Evolutionary conservation across 140 eudicot genomes (phyloP), one percentile per base, ranked within the genome.

Genomic region (Anethum foeniculum): DNA sequence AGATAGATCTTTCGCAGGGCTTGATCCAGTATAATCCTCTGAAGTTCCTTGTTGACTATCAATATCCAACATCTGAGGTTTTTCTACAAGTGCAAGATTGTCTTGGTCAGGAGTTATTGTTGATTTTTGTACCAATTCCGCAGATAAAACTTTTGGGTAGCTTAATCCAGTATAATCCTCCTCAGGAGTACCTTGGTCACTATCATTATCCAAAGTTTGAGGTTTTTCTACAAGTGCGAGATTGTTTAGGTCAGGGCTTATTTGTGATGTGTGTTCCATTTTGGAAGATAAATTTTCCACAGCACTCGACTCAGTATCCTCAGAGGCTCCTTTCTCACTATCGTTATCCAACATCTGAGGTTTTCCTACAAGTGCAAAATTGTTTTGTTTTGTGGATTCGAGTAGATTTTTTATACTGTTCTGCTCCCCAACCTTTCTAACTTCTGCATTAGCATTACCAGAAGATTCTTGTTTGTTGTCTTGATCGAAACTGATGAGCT

Each of bases 221-320:
- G 93, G 95, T 86, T 87, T 88, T 71, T 83, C 82, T 43, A 87
- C 48, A 43, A 90, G 91, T 19, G 84, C 46, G 73, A 84, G 79
- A 83, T 79, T 75, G 49, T 80, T 82, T 54, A 39, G 69, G 16
- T 86, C 86, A 65, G 81, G 80, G 77, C 32, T 58, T 47, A 51
- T 47, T 23, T 46, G 49, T 44, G 74, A 27, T 54, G 58, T 54
- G 75, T 82, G 79, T 54, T 49, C 84, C 84, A 56, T 39, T 80
- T 83, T 85, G 41, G 75, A 23, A 69, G 80, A 88, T 28, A 65
- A 54, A 28, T 56, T 76, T 48, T 46, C 58, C 76, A 1, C 44
- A 30, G 41, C 38, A n/a, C 12, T 69, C 30, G 46, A 69, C 18
- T 21, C 75, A 32, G 75, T 32, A 69, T 69, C 76, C 27, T 71